phyloP scores from a whole-genome alignment of 441 rosid species.

The Capsella rubella region DNA sequence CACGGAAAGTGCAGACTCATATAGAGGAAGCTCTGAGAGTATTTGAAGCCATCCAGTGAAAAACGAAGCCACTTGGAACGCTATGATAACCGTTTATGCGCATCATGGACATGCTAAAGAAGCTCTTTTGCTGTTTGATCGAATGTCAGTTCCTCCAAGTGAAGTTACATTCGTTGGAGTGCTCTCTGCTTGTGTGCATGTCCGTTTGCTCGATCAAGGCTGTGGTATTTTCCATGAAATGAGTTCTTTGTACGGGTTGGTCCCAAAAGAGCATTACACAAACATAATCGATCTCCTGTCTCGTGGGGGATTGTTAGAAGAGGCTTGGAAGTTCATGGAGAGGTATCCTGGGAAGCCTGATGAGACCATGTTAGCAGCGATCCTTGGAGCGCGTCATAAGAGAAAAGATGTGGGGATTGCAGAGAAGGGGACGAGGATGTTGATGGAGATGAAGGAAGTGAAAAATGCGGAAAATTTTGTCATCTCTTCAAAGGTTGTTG shows the following conservation, averaged over 20 bases:
- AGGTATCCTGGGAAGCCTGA: constrained; percentile 84
- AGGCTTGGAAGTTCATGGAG: constrained; percentile 82
- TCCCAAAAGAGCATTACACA: constrained; percentile 87
- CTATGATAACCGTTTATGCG: constrained; percentile 83
- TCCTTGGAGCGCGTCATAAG: constrained; percentile 86
- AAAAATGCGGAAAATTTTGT: constrained; percentile 79
- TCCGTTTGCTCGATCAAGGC: constrained; percentile 76
- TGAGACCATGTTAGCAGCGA: constrained; percentile 68
- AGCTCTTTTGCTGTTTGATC: constrained; percentile 68
- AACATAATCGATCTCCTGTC: constrained; percentile 88
- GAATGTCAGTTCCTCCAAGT: constrained; percentile 64
- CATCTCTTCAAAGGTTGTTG: constrained; percentile 75
- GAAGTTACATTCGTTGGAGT: constrained; percentile 79
- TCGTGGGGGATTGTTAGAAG: constrained; percentile 71
- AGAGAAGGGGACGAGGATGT: constrained; percentile 59
- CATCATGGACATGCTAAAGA: constrained; percentile 75
- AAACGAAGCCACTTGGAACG: constrained; percentile 94
- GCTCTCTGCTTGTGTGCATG: constrained; percentile 90
- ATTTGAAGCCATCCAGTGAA: constrained; percentile 67
- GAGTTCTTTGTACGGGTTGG: constrained; percentile 66
- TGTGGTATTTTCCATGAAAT: constrained; percentile 61
- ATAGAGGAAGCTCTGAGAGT: constrained; percentile 67
- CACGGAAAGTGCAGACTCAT: constrained; percentile 83
- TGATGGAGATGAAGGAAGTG: constrained; percentile 59
- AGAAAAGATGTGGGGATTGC: constrained; percentile 54